These are phyloP conservation scores for Cyanodermella asteris DNA, from an alignment of 2,329 filamentous ascomycete species.

Conservation along the genomic window DNA sequence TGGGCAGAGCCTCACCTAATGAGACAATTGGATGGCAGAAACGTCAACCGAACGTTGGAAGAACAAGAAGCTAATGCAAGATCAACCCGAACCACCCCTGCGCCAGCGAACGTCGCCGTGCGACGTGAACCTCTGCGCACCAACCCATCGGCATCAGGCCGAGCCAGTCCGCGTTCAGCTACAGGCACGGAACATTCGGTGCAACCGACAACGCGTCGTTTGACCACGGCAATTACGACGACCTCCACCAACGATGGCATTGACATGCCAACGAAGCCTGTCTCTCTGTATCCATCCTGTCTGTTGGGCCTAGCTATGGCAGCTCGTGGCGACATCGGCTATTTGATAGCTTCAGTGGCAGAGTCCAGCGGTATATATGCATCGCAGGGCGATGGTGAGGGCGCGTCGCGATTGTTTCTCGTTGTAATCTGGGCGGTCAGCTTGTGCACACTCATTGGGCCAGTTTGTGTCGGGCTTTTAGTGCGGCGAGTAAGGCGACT, in stretches of 20 bases:
- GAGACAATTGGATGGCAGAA: neutral
- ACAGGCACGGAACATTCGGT: too few relatives aligned
- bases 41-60: neutral
- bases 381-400: constrained; percentile 4
- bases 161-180: too few relatives aligned
- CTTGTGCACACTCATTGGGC: constrained; percentile 33
- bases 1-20: neutral
- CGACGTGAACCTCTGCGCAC: too few relatives aligned
- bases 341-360: constrained; percentile 49
- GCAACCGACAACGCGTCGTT: neutral
- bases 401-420: constrained; percentile 19
- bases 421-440: constrained; percentile 35
- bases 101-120: neutral
- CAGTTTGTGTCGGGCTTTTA: constrained; percentile 28
- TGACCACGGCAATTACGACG: too few relatives aligned
- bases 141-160: too few relatives aligned
- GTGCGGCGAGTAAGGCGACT: constrained; percentile 24
- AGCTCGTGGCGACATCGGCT: constrained; percentile 59
- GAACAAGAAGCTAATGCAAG: neutral
- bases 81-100: neutral
- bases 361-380: constrained; percentile 30
- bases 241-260: constrained; percentile 8
- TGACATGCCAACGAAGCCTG: constrained; percentile 21
- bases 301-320: constrained; percentile 52
- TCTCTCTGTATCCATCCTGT: constrained; percentile 43